Conservation (phyloP, 176 grass and related monocot species). For the Bothriochloa decipiens region DNA sequence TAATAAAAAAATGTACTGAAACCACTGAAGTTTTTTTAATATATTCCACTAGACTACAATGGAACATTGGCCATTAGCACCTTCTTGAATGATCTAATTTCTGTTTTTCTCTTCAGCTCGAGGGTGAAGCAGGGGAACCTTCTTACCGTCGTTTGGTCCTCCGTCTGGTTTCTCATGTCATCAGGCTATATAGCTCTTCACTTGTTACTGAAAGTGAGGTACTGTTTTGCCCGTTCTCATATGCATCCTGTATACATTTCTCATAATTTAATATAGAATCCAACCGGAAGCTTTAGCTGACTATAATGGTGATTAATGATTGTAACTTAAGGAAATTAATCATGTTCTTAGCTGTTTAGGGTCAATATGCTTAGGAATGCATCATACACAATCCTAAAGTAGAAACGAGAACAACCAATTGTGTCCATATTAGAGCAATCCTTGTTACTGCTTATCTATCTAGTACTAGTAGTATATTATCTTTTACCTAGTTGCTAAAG, state of each 20-base stretch:
- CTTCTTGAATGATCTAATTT: constrained; percentile 29
- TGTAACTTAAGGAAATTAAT: constrained; percentile 16
- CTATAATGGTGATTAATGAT: background rate
- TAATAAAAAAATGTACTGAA: background rate
- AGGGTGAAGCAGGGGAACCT: constrained; percentile 97
- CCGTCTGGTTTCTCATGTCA: constrained; percentile 93
- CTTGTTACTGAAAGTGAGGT: constrained; percentile 99
- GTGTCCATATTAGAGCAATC: background rate
- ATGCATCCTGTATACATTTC: constrained; percentile 1
- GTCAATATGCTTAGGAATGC: background rate
- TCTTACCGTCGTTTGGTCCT: constrained; percentile 92
- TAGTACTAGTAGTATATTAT: background rate
- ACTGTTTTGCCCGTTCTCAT: constrained; percentile 37
- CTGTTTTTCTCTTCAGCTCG: constrained; percentile 65
- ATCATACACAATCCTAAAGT: constrained; percentile 26
- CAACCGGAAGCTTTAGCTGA: constrained; percentile 22
- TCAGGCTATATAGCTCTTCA: constrained; percentile 93
- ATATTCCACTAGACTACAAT: background rate
- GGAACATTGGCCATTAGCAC: background rate
- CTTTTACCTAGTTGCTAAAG: background rate
- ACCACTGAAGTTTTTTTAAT: background rate
- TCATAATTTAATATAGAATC: constrained; percentile 2
- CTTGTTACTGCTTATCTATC: background rate
- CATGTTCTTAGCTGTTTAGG: background rate
- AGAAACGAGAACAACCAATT: background rate